phyloP scores from a whole-genome alignment of 2,329 filamentous ascomycete species.

The Dactylellina leptospora region DNA sequence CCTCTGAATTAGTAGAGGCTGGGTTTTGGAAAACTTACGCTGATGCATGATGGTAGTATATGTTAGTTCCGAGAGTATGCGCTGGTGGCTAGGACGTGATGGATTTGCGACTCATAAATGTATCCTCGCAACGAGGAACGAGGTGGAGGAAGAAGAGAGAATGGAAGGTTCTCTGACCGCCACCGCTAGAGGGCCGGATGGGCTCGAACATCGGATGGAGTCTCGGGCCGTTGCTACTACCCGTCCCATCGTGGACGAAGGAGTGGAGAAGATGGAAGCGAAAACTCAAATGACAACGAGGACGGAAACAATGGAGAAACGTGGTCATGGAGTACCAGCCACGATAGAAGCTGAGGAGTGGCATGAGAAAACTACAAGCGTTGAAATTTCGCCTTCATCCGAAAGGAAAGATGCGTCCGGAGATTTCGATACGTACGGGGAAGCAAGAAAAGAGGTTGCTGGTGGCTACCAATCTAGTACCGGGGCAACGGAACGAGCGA shows the following conservation, averaged over 20 bases:
- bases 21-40: neutral
- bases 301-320: conserved; percentile 25
- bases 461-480: too few relatives aligned
- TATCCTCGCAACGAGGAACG: conserved; percentile 80
- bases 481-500: too few relatives aligned
- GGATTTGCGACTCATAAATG: conserved; percentile 87
- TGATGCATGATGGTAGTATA: conserved; percentile 67
- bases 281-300: conserved; percentile 12
- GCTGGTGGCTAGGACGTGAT: conserved; percentile 91
- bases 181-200: conserved; percentile 57
- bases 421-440: too few relatives aligned
- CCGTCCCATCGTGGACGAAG: conserved; percentile 25
- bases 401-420: neutral
- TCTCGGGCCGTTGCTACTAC: conserved; percentile 37
- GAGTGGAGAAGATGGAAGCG: conserved; percentile 54
- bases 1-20: too few relatives aligned
- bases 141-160: conserved; percentile 69
- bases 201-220: conserved; percentile 43
- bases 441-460: too few relatives aligned
- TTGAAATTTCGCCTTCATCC: conserved; percentile 1
- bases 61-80: conserved; percentile 87
- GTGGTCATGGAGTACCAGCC: neutral
- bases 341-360: conserved; percentile 9
- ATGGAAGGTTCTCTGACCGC: conserved; percentile 58
- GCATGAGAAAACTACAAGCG: conserved; percentile 1